Conservation (phyloP, 2,329 filamentous ascomycete species). For the Aaosphaeria pasadenensis region DNA sequence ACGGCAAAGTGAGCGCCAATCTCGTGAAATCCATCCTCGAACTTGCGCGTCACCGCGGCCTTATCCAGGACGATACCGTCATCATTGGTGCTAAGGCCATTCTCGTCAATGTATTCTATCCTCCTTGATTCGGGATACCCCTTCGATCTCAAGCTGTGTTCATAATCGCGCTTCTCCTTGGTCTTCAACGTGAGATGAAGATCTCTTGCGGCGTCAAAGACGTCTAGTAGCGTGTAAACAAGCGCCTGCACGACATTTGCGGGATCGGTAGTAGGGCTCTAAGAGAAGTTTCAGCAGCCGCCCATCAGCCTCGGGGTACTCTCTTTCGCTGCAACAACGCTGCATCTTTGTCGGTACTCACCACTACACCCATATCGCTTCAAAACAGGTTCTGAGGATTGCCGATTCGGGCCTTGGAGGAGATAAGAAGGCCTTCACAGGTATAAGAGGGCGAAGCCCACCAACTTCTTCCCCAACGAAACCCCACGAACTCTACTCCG, state of each 20-base stretch:
- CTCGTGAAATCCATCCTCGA: constrained; percentile 27
- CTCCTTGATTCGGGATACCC: constrained; percentile 25
- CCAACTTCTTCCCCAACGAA: too few relatives aligned
- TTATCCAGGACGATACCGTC: constrained; percentile 31
- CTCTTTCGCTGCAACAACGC: too few relatives aligned
- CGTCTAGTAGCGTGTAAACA: constrained; percentile 28
- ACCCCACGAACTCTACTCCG: too few relatives aligned
- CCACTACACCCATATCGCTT: too few relatives aligned
- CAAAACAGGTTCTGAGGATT: too few relatives aligned
- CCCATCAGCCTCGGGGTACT: too few relatives aligned
- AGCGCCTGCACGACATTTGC: constrained; percentile 29
- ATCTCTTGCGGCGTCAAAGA: constrained; percentile 35
- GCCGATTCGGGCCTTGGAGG: too few relatives aligned
- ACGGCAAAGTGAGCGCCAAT: constrained; percentile 26
- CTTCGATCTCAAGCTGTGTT: constrained; percentile 22
- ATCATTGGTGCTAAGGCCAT: constrained; percentile 15
- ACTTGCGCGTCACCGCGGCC: constrained; percentile 25
- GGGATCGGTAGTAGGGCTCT: constrained; percentile 24
- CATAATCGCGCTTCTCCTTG: constrained; percentile 33
- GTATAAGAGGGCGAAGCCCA: too few relatives aligned
- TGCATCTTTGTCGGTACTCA: too few relatives aligned
- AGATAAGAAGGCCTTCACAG: too few relatives aligned
- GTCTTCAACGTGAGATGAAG: constrained; percentile 25
- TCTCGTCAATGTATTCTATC: constrained; percentile 26
- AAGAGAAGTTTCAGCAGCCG: too few relatives aligned